Evolutionary conservation across 345 rosid species (phyloP).

Genomic region (Theobroma cacao): DNA sequence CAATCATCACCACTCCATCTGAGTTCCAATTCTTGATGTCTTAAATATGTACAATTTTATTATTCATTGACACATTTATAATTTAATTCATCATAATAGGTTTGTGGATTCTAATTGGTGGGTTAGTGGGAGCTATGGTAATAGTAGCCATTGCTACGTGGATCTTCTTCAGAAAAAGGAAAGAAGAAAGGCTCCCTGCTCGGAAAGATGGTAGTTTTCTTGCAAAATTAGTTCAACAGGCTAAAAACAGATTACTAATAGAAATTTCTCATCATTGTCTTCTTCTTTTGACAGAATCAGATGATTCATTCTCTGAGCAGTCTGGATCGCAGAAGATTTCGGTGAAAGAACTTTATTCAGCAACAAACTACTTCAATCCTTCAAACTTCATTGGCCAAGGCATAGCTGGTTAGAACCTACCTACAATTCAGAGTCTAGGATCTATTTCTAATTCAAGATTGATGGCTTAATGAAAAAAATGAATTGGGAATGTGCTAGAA

Average conservation of each 20-base stretch:
- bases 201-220: slow-evolving; percentile 22
- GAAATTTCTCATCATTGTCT: neutral
- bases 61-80: neutral
- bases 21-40: neutral
- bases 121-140: slow-evolving; percentile 23
- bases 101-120: slow-evolving; percentile 27
- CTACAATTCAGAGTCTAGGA: neutral
- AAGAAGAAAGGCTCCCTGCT: slow-evolving; percentile 1
- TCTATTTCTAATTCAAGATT: neutral
- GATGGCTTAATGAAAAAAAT: neutral
- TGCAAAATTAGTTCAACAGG: neutral
- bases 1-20: neutral
- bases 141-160: slow-evolving; percentile 24
- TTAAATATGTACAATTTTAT: neutral
- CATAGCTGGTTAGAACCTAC: slow-evolving; percentile 45
- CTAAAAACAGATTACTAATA: neutral
- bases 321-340: slow-evolving; percentile 33
- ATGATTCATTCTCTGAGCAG: slow-evolving; percentile 21
- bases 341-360: slow-evolving; percentile 41
- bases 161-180: slow-evolving; percentile 26
- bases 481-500: neutral
- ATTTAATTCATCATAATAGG: slow-evolving; percentile 24
- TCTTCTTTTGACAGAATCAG: slow-evolving; percentile 19
- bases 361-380: slow-evolving; percentile 47
- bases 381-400: slow-evolving; percentile 64